Percentiles rank a stretch among this genome's conserved stretches.
phyloP scores from a whole-genome alignment of 441 rosid genomes.

The Populus tomentosa region DNA sequence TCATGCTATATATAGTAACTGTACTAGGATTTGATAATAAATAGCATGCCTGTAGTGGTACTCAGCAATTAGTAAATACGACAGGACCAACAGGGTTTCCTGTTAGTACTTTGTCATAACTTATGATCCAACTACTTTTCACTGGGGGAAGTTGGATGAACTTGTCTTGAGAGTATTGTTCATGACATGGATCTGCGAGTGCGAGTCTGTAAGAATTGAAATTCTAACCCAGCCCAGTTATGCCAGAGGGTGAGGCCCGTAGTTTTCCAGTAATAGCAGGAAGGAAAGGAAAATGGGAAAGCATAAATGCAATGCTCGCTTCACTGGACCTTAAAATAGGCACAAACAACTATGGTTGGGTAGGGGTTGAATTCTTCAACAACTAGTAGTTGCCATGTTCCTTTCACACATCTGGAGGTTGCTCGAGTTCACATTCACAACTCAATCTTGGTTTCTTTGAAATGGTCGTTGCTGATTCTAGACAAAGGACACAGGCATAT shows the following conservation, averaged over 20 bases:
- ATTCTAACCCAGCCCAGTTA: background rate
- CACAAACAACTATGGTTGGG: background rate
- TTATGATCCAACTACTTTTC: background rate
- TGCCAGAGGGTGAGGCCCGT: background rate
- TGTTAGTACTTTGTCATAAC: background rate
- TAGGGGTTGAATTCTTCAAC: background rate
- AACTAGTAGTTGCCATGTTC: background rate
- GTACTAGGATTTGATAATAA: background rate
- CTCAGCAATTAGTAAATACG: no score
- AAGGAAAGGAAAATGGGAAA: no score
- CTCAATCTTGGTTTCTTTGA: background rate
- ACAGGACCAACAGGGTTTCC: no score
- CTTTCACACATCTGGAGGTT: background rate
- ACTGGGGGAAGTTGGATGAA: background rate
- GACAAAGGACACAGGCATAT: background rate
- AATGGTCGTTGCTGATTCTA: background rate
- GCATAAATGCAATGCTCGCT: no score
- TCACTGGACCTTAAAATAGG: no score
- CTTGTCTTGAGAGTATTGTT: no score
- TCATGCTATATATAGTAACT: background rate
- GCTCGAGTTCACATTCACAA: background rate
- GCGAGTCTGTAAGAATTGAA: background rate
- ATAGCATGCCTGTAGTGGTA: background rate
- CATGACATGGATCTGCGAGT: no score
- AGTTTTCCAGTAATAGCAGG: background rate